Evolutionary conservation across 2,329 filamentous ascomycete species (phyloP).

Genomic region (Aaosphaeria arxii): DNA sequence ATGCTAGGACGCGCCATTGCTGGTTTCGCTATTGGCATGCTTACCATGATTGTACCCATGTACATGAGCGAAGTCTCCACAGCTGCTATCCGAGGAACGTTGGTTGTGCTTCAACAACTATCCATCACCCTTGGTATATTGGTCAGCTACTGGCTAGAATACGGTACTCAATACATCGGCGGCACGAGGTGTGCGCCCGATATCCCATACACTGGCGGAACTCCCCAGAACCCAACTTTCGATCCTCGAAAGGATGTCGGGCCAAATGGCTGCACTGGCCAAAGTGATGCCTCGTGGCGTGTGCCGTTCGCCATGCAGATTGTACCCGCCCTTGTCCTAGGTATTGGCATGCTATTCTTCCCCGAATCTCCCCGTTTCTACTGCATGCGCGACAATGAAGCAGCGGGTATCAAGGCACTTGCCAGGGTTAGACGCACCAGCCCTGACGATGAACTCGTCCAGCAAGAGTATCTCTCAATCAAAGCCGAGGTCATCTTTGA

Average conservation of each 20-base stretch:
- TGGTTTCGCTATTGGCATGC: slow-evolving; percentile 65
- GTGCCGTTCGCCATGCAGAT: slow-evolving; percentile 80
- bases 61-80: slow-evolving; percentile 46
- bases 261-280: slow-evolving; percentile 49
- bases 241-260: no score
- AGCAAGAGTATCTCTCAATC: slow-evolving; percentile 79
- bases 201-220: slow-evolving; percentile 47
- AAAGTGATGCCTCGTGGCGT: slow-evolving; percentile 47
- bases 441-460: slow-evolving; percentile 63
- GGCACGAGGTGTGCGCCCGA: slow-evolving; percentile 43
- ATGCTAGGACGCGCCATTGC: slow-evolving; percentile 16
- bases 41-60: slow-evolving; percentile 66
- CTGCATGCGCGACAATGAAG: slow-evolving; percentile 65
- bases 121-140: slow-evolving; percentile 63
- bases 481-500: slow-evolving; percentile 76
- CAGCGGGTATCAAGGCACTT: slow-evolving; percentile 63
- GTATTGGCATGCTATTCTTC: slow-evolving; percentile 65
- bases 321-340: slow-evolving; percentile 74
- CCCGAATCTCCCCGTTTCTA: slow-evolving; percentile 83
- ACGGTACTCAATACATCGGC: slow-evolving; percentile 43
- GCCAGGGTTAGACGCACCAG: slow-evolving; percentile 62
- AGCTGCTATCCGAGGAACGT: slow-evolving; percentile 64
- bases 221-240: slow-evolving; percentile 36
- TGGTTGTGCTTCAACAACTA: slow-evolving; percentile 65
- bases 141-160: slow-evolving; percentile 51